phyloP scores from a whole-genome alignment of 148 eudicot species.

The Limonium bicolor region DNA sequence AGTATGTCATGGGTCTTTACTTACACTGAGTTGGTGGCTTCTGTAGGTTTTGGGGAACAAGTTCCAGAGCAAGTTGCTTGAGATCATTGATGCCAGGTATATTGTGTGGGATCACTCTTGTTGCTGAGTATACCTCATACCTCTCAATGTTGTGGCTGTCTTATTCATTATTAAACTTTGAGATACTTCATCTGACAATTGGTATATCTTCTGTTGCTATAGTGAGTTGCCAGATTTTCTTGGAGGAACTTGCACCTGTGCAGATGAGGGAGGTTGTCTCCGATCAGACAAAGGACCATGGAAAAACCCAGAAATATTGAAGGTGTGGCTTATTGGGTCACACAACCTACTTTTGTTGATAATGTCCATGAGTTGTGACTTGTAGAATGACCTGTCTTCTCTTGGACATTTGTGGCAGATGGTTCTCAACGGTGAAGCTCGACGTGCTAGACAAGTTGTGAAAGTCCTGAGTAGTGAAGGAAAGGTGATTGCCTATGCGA shows the following conservation, averaged over 20 bases:
- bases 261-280: slow-evolving; percentile 80
- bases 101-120: not conserved
- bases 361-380: slow-evolving; percentile 4
- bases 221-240: slow-evolving; percentile 91
- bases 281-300: slow-evolving; percentile 90
- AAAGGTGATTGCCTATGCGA: slow-evolving; percentile 82
- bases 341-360: not conserved
- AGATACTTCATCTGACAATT: no score
- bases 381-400: no score
- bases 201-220: slow-evolving; percentile 1
- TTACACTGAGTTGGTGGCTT: not conserved
- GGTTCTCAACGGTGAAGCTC: slow-evolving; percentile 75
- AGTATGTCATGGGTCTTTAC: no score
- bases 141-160: no score
- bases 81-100: slow-evolving; percentile 82
- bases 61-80: slow-evolving; percentile 81
- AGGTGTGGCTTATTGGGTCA: slow-evolving; percentile 23
- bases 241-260: slow-evolving; percentile 89
- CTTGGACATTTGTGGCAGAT: slow-evolving; percentile 31
- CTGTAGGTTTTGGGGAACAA: slow-evolving; percentile 81
- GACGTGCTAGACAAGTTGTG: slow-evolving; percentile 74
- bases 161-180: no score
- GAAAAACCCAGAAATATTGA: slow-evolving; percentile 69
- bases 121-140: no score
- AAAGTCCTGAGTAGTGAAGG: slow-evolving; percentile 85